These are phyloP conservation scores for Phalaenopsis hybrid DNA, from an alignment of 116 monocot species.

Conservation along the genomic window DNA sequence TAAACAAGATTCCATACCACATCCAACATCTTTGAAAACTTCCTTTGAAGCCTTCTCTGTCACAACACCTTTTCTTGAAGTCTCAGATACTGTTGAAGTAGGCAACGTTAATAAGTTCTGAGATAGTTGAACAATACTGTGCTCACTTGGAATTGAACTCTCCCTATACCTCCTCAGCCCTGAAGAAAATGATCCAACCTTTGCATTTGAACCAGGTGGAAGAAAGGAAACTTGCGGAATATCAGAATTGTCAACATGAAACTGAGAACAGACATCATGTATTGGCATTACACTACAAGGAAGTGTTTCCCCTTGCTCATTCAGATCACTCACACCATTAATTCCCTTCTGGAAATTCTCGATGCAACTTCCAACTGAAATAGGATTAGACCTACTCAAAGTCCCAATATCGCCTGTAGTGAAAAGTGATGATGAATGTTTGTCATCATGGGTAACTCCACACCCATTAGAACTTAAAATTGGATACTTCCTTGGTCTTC, in stretches of 20 bases:
- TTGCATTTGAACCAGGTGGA: neutral
- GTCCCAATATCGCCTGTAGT: too few relatives aligned
- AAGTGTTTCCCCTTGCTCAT: neutral
- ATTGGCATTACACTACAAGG: neutral
- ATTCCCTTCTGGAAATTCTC: too few relatives aligned
- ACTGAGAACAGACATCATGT: neutral
- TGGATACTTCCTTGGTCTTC: slow-evolving; percentile 7
- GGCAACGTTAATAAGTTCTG: neutral
- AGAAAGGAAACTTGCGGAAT: neutral
- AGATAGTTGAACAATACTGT: neutral
- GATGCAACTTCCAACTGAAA: too few relatives aligned
- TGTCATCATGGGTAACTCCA: neutral
- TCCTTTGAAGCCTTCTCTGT: neutral
- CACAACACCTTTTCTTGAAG: neutral
- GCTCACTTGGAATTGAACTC: neutral
- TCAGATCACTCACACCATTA: neutral
- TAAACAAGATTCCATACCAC: neutral
- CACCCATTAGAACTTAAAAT: neutral
- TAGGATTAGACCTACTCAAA: too few relatives aligned
- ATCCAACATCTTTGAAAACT: neutral
- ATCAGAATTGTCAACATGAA: too few relatives aligned
- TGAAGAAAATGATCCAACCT: neutral
- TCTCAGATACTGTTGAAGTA: neutral
- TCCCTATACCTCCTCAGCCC: neutral
- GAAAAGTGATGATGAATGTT: too few relatives aligned